Percentiles rank a stretch among this genome's conserved stretches.
phyloP scores from a whole-genome alignment of 2,329 filamentous ascomycete species.

The Coleophoma crateriformis region DNA sequence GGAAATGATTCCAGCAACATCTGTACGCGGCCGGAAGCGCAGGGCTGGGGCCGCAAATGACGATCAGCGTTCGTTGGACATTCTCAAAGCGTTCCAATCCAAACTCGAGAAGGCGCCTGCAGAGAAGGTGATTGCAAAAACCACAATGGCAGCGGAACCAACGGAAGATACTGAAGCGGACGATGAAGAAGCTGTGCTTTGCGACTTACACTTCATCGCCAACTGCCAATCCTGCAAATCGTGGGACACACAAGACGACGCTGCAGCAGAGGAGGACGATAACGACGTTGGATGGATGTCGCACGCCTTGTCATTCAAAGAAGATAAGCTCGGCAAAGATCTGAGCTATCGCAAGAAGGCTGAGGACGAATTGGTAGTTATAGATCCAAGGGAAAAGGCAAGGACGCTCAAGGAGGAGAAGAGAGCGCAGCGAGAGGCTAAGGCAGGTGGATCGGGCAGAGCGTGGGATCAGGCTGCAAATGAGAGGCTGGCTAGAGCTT shows the following conservation, averaged over 20 bases:
- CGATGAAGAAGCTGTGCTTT: conserved; percentile 70
- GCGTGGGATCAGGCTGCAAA: conserved; percentile 56
- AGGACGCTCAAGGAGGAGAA: conserved; percentile 64
- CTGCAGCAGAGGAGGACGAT: conserved; percentile 49
- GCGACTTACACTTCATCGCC: conserved; percentile 92
- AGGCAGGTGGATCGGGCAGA: conserved; percentile 42
- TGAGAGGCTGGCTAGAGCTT: conserved; percentile 46
- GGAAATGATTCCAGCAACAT: conserved; percentile 67
- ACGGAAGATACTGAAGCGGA: conserved; percentile 26
- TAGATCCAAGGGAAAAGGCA: conserved; percentile 83
- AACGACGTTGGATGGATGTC: conserved; percentile 76
- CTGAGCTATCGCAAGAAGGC: conserved; percentile 85
- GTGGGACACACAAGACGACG: conserved; percentile 58
- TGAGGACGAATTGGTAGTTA: conserved; percentile 85
- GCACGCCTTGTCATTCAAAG: conserved; percentile 79
- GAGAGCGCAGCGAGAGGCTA: conserved; percentile 50
- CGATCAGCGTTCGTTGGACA: conserved; percentile 60
- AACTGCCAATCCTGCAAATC: conserved; percentile 88
- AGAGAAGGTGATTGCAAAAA: conserved; percentile 29
- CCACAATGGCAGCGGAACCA: conserved; percentile 11
- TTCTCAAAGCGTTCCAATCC: conserved; percentile 74
- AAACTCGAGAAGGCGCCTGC: conserved; percentile 57
- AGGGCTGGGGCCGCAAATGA: conserved; percentile 49
- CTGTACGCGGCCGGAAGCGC: conserved; percentile 66
- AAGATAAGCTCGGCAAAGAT: conserved; percentile 86